Evolutionary conservation across 1,284 basidiomycete genomes (phyloP), one percentile per base, ranked within the genome.

Genomic region (Laetiporus sulphureus): DNA sequence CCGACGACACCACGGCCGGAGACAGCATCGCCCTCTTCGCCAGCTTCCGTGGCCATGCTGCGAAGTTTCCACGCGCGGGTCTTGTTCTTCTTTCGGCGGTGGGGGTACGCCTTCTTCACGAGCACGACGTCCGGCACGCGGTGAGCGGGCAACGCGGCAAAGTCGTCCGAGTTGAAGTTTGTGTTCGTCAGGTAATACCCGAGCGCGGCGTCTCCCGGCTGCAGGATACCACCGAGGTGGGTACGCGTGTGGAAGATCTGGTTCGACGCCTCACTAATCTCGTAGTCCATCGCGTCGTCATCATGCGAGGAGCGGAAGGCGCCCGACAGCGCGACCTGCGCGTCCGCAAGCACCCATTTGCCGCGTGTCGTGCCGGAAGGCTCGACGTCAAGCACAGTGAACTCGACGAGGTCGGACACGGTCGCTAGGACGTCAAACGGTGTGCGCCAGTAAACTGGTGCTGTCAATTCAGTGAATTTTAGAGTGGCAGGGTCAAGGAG

Each of bases 181-280:
- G 88, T 71, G 48, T 86, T 79, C 15, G 83, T 83, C 44, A 99
- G 75, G 64, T 91, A 80, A 71, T 92, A 99, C 3, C 95, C 95
- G 46, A 97, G 68, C 18, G 79, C 93, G 1, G 91, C 84, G 64
- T 99, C 96, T 16, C 95, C 96, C 0, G 95, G 93, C 60, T 98
- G 93, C 18, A 99, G 73, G 55, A 99, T 91, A 12, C 79, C 85
- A 37, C 96, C 96, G 32, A 99, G 81, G 57, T 99, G 95, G 12
- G 95, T 98, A 29, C 94, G 87, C 11, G 94, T 95, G 66, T 98
- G 93, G 69, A 83, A 93, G 52, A 97, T 96, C 50, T 88, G 87
- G 54, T 69, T 92, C 63, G 63, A 70, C 51, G 49, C 65, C 38
- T 65, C 77, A 39, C 60, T 66, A 41, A 63, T 67, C 20, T 79